Evolutionary conservation across 1,284 basidiomycete species (phyloP), one percentile per base, ranked within the genome.

Genomic region (Pisolithus thermaeus): DNA sequence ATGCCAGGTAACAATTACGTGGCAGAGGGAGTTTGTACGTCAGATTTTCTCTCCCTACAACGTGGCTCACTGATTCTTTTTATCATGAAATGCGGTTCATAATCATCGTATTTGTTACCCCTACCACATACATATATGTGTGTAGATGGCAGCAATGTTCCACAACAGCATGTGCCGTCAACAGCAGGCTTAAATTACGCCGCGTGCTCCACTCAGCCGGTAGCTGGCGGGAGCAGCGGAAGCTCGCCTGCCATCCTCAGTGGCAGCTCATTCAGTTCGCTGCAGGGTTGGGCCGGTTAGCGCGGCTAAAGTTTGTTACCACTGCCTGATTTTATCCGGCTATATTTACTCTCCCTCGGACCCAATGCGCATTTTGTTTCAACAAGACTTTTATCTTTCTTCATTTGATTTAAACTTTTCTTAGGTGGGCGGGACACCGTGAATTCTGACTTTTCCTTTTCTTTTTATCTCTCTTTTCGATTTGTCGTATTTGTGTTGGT

Each of bases 221-320:
- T 52, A 40, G 16, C 40, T 12, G 50, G 54, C 22, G 44, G 48
- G 22, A 47, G 42, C 39, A 50, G 54, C 47, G 53, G 46, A 12
- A 43, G 47, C 35, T 36, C 42, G 7, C 37, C 38, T 45, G 53
- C 43, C 40, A 64, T 67, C 40, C 45, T 59, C 12, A 56, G 56
- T 52, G 56, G 55, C 40, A 54, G 47, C 7, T 60, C 61, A n/a
- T 63, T 65, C 47, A 64, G 62, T 51, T 65, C 63, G 46, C 39
- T 65, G 53, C 65, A 63, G 52, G 63, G 63, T 3, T 67, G 63
- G 63, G 63, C 63, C 45, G 63, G 63, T 48, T 67, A 56, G 46
- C 39, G 6, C 47, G 50, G 46, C 39, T 52, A 49, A 54, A 51
- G 46, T 46, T 43, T 23, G 30, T 49, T 23, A 16, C n/a, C 20